Base-by-base conservation (phyloP, 768 basidiomycete genomes). In the Tricholoma matsutake region DNA sequence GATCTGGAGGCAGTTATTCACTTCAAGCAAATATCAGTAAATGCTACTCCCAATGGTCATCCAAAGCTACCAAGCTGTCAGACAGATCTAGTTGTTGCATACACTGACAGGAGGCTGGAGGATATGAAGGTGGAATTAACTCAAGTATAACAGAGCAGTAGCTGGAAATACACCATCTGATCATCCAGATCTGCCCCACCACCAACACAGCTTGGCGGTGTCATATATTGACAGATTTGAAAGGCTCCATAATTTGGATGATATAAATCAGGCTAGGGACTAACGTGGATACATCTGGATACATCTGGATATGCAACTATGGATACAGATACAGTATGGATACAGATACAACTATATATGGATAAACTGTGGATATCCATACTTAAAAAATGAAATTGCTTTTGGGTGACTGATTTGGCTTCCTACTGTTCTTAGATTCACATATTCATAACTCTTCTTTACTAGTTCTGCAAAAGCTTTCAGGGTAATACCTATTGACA, bases 1-100 rank as follows among this genome's bases (percentile, higher is more conserved):
- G 56, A 61, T 41, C 43, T 64, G 2, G 57, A 60, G 32, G 25
- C 16, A 11, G 59, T 55, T 4, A 28, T 61, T n/a, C 14, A 57
- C 14, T 35, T 32, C 25, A 39, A 35, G 18, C 22, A 58, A 58
- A 14, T 20, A 9, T 56, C 59, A 3, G 52, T 58, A 1, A 53
- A 52, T 55, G 35, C 32, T 14, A 53, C 58, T 16, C 51, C 57
- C 2, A 11, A 16, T 28, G 56, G 29, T 51, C 52, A 58, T 41
- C 49, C 39, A 7, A 57, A 61, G 9, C 29, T 58, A 45, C 43
- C 56, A 43, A 55, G 37, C 4, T 32, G 52, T 28, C 52, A 39
- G 22, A 20, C 18, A 20, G 43, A 47, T 28, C 56, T 57, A 16
- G 35, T 39, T 29, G 11, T 31, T 20, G 10, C 39, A n/a, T 57